A percentile compares a stretch with the other conserved stretches of the same genome.
Evolutionary conservation across 768 basidiomycete species (phyloP).

Genomic region (Serendipita vermifera): DNA sequence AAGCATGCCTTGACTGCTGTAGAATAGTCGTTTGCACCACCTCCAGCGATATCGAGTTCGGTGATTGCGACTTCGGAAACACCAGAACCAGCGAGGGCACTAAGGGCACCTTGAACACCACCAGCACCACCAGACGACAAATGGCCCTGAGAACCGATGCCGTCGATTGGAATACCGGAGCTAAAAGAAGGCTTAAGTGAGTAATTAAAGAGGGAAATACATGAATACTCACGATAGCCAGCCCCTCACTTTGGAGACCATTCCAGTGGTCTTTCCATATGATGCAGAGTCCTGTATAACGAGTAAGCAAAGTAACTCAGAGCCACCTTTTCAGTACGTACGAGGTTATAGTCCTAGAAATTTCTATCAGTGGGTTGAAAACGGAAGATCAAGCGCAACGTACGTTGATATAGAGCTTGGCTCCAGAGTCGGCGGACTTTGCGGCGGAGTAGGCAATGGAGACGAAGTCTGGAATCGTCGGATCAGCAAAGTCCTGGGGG

Average conservation of each 20-base stretch:
- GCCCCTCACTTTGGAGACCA: background rate
- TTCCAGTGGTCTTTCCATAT: background rate
- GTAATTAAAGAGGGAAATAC: background rate
- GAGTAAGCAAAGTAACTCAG: background rate
- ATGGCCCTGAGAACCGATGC: conserved; percentile 27
- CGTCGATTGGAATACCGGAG: conserved; percentile 42
- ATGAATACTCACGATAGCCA: background rate
- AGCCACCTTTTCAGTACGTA: background rate
- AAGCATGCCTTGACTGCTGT: conserved; percentile 36
- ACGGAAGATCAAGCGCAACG: conserved; percentile 15
- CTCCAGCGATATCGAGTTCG: conserved; percentile 29
- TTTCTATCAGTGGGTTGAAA: background rate
- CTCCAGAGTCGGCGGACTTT: conserved; percentile 34
- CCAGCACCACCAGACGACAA: conserved; percentile 27
- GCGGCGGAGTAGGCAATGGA: conserved; percentile 40
- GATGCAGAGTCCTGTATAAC: background rate
- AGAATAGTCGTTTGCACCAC: conserved; percentile 29
- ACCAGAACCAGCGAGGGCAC: conserved; percentile 30
- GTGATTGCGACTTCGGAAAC: conserved; percentile 36
- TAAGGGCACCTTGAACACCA: conserved; percentile 32
- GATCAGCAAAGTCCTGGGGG: background rate
- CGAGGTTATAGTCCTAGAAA: conserved; percentile 7
- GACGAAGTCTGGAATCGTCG: conserved; percentile 31
- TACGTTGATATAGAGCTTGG: conserved; percentile 25
- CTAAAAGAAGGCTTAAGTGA: background rate